phyloP scores from a whole-genome alignment of 2,329 filamentous ascomycete genomes.

The Hypoxylon sp. region DNA sequence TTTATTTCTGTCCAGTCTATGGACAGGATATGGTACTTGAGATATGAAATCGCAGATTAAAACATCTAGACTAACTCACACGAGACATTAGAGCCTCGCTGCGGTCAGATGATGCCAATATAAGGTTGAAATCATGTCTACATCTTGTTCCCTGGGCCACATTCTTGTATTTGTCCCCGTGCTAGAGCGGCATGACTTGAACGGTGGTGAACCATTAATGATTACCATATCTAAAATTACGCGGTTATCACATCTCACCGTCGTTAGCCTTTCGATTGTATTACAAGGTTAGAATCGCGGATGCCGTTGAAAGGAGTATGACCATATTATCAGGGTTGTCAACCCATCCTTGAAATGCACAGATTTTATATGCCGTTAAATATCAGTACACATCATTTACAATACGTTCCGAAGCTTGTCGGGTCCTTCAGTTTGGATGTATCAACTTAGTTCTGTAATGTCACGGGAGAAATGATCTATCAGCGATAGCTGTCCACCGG shows the following conservation, averaged over 20 bases:
- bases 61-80: background rate
- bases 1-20: background rate
- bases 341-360: background rate
- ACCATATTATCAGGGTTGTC: background rate
- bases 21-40: background rate
- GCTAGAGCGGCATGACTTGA: background rate
- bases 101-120: background rate
- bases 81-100: background rate
- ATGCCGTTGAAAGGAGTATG: background rate
- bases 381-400: background rate
- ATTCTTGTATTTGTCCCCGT: background rate
- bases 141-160: background rate
- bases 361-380: no score
- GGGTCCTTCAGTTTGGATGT: background rate
- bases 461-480: background rate
- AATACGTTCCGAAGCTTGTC: background rate
- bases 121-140: background rate
- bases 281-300: background rate
- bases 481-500: background rate
- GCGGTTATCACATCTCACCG: background rate
- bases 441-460: background rate
- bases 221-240: background rate
- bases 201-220: no score
- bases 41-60: background rate
- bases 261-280: background rate